phyloP scores from a whole-genome alignment of 805 yeast species.

The Metschnikowia baotianmanensis region DNA sequence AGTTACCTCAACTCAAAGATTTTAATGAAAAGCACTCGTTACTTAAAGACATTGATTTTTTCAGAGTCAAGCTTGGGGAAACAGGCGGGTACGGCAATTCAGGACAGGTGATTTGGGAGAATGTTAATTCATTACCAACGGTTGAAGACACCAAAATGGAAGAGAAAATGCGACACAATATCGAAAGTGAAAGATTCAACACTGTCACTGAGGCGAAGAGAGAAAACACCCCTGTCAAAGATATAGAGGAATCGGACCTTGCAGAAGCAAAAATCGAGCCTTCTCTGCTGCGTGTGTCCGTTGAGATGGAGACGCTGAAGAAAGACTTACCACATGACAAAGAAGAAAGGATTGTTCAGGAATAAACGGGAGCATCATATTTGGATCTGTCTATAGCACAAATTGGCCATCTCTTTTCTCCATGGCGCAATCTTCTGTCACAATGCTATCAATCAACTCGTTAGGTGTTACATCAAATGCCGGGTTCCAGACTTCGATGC shows the following conservation, averaged over 20 bases:
- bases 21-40: conserved; percentile 52
- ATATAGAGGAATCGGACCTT: too few relatives aligned
- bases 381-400: conserved; percentile 9
- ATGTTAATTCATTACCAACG: conserved; percentile 50
- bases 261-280: too few relatives aligned
- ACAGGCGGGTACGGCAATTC: conserved; percentile 59
- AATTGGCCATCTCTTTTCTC: conserved; percentile 13
- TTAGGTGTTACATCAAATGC: conserved; percentile 93
- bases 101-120: conserved; percentile 62
- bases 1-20: conserved; percentile 46
- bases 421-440: conserved; percentile 61
- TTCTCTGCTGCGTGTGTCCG: too few relatives aligned
- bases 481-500: conserved; percentile 91
- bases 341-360: too few relatives aligned
- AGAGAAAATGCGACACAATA: conserved; percentile 41
- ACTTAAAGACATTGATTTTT: conserved; percentile 60
- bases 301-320: too few relatives aligned
- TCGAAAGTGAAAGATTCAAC: conserved; percentile 17
- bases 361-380: too few relatives aligned
- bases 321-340: too few relatives aligned
- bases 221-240: neutral
- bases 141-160: conserved; percentile 51
- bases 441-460: conserved; percentile 78
- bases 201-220: neutral
- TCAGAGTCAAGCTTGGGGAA: conserved; percentile 58